These are phyloP conservation scores for Bolboschoenoplectus hybrid DNA, from an alignment of 202 grass and related monocot species.

Conservation along the genomic window DNA sequence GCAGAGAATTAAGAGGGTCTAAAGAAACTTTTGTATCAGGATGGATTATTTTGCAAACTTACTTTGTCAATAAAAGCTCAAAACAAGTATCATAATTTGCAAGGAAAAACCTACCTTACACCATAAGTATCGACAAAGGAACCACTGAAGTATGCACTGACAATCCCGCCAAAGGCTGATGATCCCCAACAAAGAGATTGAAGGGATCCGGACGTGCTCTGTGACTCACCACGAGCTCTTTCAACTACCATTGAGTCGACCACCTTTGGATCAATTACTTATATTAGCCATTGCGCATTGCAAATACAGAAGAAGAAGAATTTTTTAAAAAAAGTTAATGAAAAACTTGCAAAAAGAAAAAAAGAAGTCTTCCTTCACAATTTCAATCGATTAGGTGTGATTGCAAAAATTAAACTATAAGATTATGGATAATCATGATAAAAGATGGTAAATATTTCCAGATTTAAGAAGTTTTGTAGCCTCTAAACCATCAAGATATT, in stretches of 20 bases:
- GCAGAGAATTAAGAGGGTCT: neutral
- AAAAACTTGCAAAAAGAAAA: neutral
- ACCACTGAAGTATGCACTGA: constrained; percentile 98
- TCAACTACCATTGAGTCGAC: constrained; percentile 99
- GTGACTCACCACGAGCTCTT: constrained; percentile 95
- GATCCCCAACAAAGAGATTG: constrained; percentile 97
- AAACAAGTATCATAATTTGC: constrained; percentile 21
- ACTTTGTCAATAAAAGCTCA: neutral
- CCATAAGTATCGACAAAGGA: constrained; percentile 87
- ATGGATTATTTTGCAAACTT: neutral
- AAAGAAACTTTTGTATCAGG: neutral
- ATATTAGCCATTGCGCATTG: constrained; percentile 28
- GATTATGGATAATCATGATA: neutral
- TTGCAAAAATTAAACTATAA: neutral
- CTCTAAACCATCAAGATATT: constrained; percentile 30
- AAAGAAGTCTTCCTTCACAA: neutral
- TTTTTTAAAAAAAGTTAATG: neutral
- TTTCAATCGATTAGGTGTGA: neutral
- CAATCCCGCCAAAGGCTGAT: constrained; percentile 84
- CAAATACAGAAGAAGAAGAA: neutral
- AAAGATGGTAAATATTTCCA: neutral
- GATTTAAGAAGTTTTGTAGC: constrained; percentile 21
- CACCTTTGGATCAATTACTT: constrained; percentile 55
- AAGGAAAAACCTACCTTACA: constrained; percentile 62
- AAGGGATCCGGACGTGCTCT: constrained; percentile 91